Evolutionary conservation across 331 rosid species (phyloP), one percentile per base, ranked within the genome.

Genomic region (Saraca asoca): DNA sequence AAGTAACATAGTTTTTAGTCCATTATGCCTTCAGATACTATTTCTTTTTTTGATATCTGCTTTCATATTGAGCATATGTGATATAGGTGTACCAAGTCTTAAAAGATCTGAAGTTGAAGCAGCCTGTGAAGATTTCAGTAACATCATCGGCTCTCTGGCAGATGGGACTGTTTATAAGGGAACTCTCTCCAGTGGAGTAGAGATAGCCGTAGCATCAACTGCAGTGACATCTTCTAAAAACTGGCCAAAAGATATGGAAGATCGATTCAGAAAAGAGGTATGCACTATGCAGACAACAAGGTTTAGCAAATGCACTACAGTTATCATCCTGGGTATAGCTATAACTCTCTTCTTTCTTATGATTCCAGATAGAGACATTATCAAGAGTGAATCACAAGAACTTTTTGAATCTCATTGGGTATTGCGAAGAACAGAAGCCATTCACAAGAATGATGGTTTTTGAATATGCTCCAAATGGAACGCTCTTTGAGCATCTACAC

Each of bases 81-180:
- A 59, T 75, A 60, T 81, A 93, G 98, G 99, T 75, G 95, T 94
- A 57, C 99, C 99, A 17, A 94, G 87, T 76, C 95, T 94, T 19
- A 82, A 82, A 54, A 63, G 95, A 64, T 80, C 81, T 34, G 99
- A 94, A 76, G 81, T 94, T 34, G 81, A 76, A 67, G 92, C 72
- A 75, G 97, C 99, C 51, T 94, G 97, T 69, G 99, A 94, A 82
- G 91, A 90, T 83, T 94, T 90, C 83, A 94, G 99, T 69, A 94
- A 94, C 80, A 82, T 90, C 31, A 86, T 94, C 42, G 97, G 92
- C 34, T 72, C 85, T 18, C 61, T 80, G 0, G 71, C 85, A 4
- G 80, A 81, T 12, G 86, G 84, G 62, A 86, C 87, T 19, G 79
- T 94, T 24, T 94, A 90, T 50, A 94, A 94, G 67, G 99, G 99